These are phyloP conservation scores for Syncephalastrum racemosum DNA, from an alignment of 371 early-diverging fungal species.

Conservation along the genomic window DNA sequence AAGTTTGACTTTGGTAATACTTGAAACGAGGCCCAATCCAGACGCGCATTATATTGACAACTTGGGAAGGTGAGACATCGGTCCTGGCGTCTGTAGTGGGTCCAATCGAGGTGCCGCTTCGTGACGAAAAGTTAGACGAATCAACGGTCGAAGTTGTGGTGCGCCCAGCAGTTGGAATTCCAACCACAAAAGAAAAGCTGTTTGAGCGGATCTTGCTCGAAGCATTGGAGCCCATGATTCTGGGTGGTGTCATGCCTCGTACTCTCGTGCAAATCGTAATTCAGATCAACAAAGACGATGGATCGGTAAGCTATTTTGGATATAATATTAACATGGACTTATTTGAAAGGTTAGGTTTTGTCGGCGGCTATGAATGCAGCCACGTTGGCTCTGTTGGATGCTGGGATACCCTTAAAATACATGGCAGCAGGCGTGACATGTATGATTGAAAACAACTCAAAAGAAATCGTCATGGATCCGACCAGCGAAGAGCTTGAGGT, in stretches of 20 bases:
- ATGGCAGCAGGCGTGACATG: conserved; percentile 75
- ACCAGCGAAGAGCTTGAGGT: conserved; percentile 72
- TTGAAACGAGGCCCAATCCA: background rate
- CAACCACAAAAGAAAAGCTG: conserved; percentile 72
- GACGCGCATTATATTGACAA: background rate
- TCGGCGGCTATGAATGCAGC: conserved; percentile 85
- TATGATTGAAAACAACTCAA: conserved; percentile 58
- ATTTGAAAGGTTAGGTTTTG: conserved; percentile 44
- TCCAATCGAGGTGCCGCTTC: conserved; percentile 79
- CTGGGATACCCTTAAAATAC: conserved; percentile 83
- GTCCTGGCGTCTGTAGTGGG: conserved; percentile 86
- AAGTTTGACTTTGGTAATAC: conserved; percentile 70
- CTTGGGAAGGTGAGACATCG: conserved; percentile 61
- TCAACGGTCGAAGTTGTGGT: conserved; percentile 82
- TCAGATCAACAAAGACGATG: conserved; percentile 85
- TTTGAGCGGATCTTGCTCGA: conserved; percentile 68
- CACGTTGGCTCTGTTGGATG: conserved; percentile 84
- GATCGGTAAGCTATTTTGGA: conserved; percentile 55
- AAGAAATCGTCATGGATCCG: conserved; percentile 78
- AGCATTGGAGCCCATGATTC: conserved; percentile 73
- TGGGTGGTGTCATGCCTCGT: conserved; percentile 85
- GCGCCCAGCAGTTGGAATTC: conserved; percentile 68
- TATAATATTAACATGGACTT: background rate
- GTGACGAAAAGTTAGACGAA: conserved; percentile 86
- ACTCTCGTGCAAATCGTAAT: conserved; percentile 82